Percentiles rank a stretch among this genome's conserved stretches.
These are phyloP conservation scores for Penicillium arizonense DNA, from an alignment of 495 filamentous ascomycete species.

Conservation along the genomic window DNA sequence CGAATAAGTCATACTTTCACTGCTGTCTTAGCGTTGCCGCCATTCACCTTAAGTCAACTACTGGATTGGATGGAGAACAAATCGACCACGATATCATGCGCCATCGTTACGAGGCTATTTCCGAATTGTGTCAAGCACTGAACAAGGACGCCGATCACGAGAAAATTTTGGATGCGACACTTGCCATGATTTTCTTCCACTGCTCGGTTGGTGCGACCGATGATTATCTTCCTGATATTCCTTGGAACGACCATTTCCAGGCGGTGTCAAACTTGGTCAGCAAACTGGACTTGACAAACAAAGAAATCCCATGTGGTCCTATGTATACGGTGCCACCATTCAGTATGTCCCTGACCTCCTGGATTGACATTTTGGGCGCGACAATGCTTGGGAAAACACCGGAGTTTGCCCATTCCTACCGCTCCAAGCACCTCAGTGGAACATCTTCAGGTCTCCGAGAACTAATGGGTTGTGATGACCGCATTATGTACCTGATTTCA, in stretches of 20 bases:
- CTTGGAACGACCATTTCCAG: slow-evolving; percentile 96
- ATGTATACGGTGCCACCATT: slow-evolving; percentile 70
- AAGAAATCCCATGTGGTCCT: slow-evolving; percentile 52
- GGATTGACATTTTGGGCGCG: slow-evolving; percentile 96
- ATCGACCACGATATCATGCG: slow-evolving; percentile 92
- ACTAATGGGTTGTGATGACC: slow-evolving; percentile 97
- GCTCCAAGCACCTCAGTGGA: slow-evolving; percentile 77
- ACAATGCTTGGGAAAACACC: slow-evolving; percentile 88
- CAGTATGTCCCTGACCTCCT: slow-evolving; percentile 92
- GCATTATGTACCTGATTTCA: slow-evolving; percentile 96
- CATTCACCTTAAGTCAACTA: slow-evolving; percentile 86
- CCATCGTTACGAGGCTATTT: slow-evolving; percentile 86
- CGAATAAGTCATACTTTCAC: slow-evolving; percentile 90
- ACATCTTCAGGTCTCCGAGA: slow-evolving; percentile 77
- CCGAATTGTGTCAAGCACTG: slow-evolving; percentile 80
- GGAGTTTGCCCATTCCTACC: slow-evolving; percentile 86
- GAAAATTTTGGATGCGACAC: slow-evolving; percentile 86
- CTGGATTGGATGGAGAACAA: slow-evolving; percentile 64
- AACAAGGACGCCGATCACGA: slow-evolving; percentile 76
- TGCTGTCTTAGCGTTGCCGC: slow-evolving; percentile 95
- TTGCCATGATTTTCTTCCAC: slow-evolving; percentile 98
- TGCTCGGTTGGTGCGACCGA: slow-evolving; percentile 84
- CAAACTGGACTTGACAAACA: slow-evolving; percentile 75
- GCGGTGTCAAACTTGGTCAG: slow-evolving; percentile 79
- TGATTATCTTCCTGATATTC: slow-evolving; percentile 87